Evolutionary conservation across 306 rosid species (phyloP).

Genomic region (Prunus mongolica): DNA sequence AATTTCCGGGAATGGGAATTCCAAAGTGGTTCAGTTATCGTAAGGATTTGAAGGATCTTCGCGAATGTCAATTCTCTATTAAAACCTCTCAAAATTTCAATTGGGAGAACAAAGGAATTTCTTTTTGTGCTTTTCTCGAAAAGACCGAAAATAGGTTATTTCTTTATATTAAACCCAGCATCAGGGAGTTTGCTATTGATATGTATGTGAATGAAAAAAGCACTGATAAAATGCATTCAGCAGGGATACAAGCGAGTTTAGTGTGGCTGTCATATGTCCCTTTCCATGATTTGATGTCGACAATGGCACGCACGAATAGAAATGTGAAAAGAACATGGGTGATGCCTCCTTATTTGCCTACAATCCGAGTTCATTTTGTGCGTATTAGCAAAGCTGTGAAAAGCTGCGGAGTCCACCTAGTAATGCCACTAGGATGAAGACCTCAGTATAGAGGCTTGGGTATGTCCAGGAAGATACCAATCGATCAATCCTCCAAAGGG

Average conservation of each 20-base stretch:
- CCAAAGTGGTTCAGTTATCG: not conserved
- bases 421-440: not conserved
- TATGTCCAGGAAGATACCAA: not conserved
- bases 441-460: too few relatives aligned
- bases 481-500: too few relatives aligned
- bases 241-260: too few relatives aligned
- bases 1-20: not conserved
- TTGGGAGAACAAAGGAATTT: not conserved
- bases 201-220: too few relatives aligned
- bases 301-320: too few relatives aligned
- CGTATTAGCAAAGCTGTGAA: not conserved
- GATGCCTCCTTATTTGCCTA: not conserved
- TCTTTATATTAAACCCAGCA: rapidly evolving
- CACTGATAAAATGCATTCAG: too few relatives aligned
- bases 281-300: too few relatives aligned
- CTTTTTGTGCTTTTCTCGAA: not conserved
- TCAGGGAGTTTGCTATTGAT: not conserved
- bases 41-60: not conserved
- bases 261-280: not conserved
- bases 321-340: too few relatives aligned
- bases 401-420: not conserved
- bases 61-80: not conserved
- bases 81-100: not conserved
- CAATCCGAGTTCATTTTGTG: not conserved
- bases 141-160: too few relatives aligned